A percentile compares a stretch with the other conserved stretches of the same genome.
Evolutionary conservation across 257 asterid species (phyloP).

Genomic region (Capsicum pubescens): DNA sequence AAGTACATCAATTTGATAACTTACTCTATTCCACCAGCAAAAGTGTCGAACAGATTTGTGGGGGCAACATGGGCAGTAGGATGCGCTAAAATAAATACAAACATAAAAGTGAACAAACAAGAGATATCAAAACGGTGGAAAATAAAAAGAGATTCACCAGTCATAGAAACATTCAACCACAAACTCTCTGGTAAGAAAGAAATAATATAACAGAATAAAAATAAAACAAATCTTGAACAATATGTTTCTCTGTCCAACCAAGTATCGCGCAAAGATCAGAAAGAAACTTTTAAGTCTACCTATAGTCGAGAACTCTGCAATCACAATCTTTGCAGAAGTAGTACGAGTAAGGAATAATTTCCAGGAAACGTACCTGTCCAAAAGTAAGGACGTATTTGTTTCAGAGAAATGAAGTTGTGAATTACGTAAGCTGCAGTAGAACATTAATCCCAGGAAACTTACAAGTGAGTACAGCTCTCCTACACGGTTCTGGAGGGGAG

Average conservation of each 20-base stretch:
- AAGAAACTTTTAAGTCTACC: conserved; percentile 51
- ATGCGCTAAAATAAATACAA: conserved; percentile 52
- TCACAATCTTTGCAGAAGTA: conserved; percentile 98
- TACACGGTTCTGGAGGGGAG: conserved; percentile 97
- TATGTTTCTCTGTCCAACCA: neutral
- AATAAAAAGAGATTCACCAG: neutral
- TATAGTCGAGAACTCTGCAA: conserved; percentile 80
- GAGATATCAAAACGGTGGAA: conserved; percentile 24
- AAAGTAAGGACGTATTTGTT: conserved; percentile 29
- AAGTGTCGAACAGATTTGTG: conserved; percentile 87
- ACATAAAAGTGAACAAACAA: conserved; percentile 29
- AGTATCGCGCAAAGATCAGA: conserved; percentile 1
- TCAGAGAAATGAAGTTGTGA: conserved; percentile 4
- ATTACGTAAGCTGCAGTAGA: neutral
- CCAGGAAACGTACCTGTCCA: conserved; percentile 88
- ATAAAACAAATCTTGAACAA: conserved; percentile 8
- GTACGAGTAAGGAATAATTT: conserved; percentile 79
- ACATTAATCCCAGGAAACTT: conserved; percentile 42
- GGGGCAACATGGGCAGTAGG: conserved; percentile 72
- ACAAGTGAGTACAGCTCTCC: conserved; percentile 99
- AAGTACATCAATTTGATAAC: conserved; percentile 37
- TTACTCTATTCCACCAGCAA: conserved; percentile 98
- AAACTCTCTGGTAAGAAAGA: neutral
- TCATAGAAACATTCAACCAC: neutral
- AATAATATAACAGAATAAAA: neutral